Evolutionary conservation across 495 filamentous ascomycete species (phyloP).

Genomic region (Hyaloscypha hepaticicola): DNA sequence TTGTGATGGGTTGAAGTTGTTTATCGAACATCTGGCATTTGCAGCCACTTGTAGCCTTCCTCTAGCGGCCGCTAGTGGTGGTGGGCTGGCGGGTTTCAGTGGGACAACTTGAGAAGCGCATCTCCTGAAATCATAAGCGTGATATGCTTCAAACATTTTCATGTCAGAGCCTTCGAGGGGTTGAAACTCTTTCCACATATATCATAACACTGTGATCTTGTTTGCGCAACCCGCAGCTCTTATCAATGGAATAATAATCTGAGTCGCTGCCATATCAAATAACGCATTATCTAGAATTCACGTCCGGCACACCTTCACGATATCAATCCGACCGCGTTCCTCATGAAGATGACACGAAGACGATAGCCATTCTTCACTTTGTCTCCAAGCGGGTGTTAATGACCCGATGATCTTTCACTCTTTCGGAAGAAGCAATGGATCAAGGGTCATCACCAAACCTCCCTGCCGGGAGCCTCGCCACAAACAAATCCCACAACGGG

Average conservation of each 20-base stretch:
- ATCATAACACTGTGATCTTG: not conserved
- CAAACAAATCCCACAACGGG: not conserved
- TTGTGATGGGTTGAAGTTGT: conserved; percentile 2
- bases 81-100: not conserved
- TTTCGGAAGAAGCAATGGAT: conserved; percentile 2
- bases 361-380: not conserved
- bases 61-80: conserved; percentile 6
- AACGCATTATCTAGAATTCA: not conserved
- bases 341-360: not conserved
- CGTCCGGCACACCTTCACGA: not conserved
- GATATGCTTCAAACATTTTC: not conserved
- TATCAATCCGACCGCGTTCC: not conserved
- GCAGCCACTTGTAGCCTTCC: not conserved
- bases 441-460: conserved; percentile 2
- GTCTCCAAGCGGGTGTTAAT: not conserved
- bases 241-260: not conserved
- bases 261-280: not conserved
- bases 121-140: not conserved
- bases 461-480: not conserved
- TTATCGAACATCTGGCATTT: conserved; percentile 11
- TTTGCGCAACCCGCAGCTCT: not conserved
- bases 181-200: not conserved
- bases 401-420: conserved; percentile 2
- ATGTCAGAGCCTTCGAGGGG: not conserved
- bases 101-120: not conserved